These are phyloP conservation scores for Vanderwaltozyma verrucispora DNA, from an alignment of 805 yeast species.

Conservation along the genomic window DNA sequence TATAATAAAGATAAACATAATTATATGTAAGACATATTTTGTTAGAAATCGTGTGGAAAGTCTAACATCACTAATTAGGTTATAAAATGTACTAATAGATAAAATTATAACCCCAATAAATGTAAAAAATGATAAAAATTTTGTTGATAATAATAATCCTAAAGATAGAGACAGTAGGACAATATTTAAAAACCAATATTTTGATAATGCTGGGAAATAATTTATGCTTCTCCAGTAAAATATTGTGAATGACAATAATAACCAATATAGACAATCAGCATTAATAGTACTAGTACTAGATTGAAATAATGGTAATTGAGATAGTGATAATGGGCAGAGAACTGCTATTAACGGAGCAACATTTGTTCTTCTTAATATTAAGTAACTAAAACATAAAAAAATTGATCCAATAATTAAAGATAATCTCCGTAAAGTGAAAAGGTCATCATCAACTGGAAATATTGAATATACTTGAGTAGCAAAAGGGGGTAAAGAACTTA, in stretches of 20 bases:
- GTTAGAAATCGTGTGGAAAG: constrained; percentile 32
- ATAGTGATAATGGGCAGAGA: constrained; percentile 22
- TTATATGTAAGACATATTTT: constrained; percentile 33
- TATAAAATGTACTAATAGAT: constrained; percentile 48
- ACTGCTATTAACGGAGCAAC: constrained; percentile 36
- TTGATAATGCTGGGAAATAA: constrained; percentile 34
- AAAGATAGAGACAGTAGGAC: constrained; percentile 39
- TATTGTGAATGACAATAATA: constrained; percentile 38
- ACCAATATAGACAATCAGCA: constrained; percentile 35
- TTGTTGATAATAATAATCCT: constrained; percentile 51
- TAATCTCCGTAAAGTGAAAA: constrained; percentile 6
- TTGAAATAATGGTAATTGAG: constrained; percentile 12
- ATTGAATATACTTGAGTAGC: constrained; percentile 17
- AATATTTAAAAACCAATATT: constrained; percentile 44
- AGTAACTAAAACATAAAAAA: constrained; percentile 6
- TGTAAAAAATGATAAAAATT: constrained; percentile 64
- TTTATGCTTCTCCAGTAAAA: constrained; percentile 43
- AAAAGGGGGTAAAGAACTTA: constrained; percentile 15
- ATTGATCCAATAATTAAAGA: constrained; percentile 8
- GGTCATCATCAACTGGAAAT: no score
- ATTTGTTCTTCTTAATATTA: constrained; percentile 13
- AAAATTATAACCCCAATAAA: constrained; percentile 50
- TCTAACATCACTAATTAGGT: constrained; percentile 53
- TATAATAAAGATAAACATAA: constrained; percentile 35
- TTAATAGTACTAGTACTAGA: constrained; percentile 8